Conservation (phyloP, 768 basidiomycete genomes). For the Amanita inopinata region DNA sequence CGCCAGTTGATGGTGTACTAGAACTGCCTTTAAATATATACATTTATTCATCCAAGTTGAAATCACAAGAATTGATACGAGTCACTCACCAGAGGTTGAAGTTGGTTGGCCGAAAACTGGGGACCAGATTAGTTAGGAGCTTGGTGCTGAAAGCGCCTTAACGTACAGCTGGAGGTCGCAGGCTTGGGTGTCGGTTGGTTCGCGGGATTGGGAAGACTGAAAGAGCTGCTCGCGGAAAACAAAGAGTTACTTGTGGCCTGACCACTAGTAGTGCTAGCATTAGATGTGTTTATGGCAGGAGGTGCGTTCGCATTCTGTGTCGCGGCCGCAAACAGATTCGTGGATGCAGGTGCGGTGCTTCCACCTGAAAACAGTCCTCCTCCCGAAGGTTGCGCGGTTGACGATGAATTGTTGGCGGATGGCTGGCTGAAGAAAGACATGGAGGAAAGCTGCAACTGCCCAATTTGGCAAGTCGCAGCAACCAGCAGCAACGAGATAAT, state of each 20-base stretch:
- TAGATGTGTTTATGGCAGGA: neutral
- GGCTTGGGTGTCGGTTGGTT: conserved; percentile 13
- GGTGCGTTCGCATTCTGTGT: too few relatives aligned
- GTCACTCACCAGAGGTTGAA: conserved; percentile 11
- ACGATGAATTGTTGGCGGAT: too few relatives aligned
- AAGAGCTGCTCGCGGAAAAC: neutral
- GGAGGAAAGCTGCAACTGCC: too few relatives aligned
- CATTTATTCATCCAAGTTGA: conserved; percentile 15
- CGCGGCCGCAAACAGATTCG: too few relatives aligned
- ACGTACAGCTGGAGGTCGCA: conserved; percentile 7
- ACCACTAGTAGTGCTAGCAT: neutral
- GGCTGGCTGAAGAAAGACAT: too few relatives aligned
- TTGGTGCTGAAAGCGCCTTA: neutral
- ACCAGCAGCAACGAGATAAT: too few relatives aligned
- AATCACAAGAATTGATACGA: conserved; percentile 10
- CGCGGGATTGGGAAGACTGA: conserved; percentile 13
- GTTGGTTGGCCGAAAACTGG: conserved; percentile 11
- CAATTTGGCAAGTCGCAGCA: too few relatives aligned
- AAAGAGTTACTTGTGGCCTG: conserved; percentile 3
- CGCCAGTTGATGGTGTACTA: conserved; percentile 10
- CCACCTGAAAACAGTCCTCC: too few relatives aligned
- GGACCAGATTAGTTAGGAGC: neutral
- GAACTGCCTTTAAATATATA: neutral
- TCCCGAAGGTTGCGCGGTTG: too few relatives aligned
- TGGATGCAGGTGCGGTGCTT: neutral